Evolutionary conservation across 2,329 filamentous ascomycete species (phyloP).

Genomic region (Ascochyta viciae-villosae): DNA sequence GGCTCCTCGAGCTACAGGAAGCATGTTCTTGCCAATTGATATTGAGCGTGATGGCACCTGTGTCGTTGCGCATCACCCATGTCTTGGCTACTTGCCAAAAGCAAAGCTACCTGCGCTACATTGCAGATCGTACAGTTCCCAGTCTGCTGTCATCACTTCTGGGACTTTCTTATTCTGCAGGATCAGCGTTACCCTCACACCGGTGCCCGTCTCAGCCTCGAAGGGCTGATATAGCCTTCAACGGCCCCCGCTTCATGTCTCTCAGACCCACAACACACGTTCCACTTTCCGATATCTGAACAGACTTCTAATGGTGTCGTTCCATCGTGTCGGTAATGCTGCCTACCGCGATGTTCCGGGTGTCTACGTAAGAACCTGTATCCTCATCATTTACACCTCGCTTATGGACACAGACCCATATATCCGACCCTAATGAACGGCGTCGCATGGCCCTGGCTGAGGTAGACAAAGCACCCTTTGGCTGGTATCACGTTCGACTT

Average conservation of each 20-base stretch:
- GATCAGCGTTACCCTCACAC: conserved; percentile 1
- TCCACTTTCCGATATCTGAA: conserved; percentile 7
- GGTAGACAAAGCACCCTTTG: conserved; percentile 46
- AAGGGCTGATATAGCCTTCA: conserved; percentile 6
- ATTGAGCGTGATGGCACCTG: conserved; percentile 17
- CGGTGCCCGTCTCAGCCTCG: conserved; percentile 4
- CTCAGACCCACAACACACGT: not conserved
- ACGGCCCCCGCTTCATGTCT: not conserved
- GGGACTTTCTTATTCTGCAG: conserved; percentile 2
- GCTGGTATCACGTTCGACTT: conserved; percentile 76
- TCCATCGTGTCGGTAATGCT: conserved; percentile 39
- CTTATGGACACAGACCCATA: conserved; percentile 31
- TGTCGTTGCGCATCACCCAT: conserved; percentile 1
- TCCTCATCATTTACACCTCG: not conserved
- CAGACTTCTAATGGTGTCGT: conserved; percentile 31
- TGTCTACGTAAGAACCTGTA: conserved; percentile 33
- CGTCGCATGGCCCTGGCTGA: conserved; percentile 47
- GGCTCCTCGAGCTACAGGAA: conserved; percentile 12
- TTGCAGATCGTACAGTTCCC: not conserved
- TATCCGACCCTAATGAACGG: conserved; percentile 45
- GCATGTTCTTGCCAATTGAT: conserved; percentile 20
- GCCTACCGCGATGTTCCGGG: conserved; percentile 43
- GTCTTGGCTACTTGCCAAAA: conserved; percentile 3
- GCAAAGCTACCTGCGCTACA: not conserved
- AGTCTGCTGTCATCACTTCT: not conserved